These are phyloP conservation scores for Keqinozyma sinolaborantium DNA, from an alignment of 1,139 yeast species.

Conservation along the genomic window DNA sequence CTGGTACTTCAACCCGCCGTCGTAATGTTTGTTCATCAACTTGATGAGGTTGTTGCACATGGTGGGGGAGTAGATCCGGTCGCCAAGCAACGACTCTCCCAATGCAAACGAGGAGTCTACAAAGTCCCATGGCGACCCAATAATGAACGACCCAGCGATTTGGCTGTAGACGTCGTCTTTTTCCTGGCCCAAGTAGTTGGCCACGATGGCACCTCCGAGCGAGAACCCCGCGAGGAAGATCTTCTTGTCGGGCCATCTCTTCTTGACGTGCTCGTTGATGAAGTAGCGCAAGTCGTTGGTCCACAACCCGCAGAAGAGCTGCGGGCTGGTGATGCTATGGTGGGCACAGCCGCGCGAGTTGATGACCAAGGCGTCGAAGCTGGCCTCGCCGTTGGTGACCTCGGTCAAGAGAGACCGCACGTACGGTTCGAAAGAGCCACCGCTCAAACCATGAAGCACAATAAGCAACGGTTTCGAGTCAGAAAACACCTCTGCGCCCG, in stretches of 20 bases:
- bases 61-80: conserved; percentile 48
- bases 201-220: conserved; percentile 53
- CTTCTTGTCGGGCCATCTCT: conserved; percentile 47
- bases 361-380: conserved; percentile 52
- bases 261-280: conserved; percentile 42
- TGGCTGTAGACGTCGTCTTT: conserved; percentile 28
- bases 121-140: conserved; percentile 61
- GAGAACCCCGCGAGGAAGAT: conserved; percentile 54
- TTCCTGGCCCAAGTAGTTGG: conserved; percentile 57
- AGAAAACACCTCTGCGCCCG: conserved; percentile 23
- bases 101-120: conserved; percentile 43
- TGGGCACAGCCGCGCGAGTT: conserved; percentile 62
- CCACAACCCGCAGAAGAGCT: conserved; percentile 58
- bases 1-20: conserved; percentile 25
- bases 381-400: conserved; percentile 28
- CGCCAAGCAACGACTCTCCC: conserved; percentile 40
- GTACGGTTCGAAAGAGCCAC: conserved; percentile 61
- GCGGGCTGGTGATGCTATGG: conserved; percentile 56
- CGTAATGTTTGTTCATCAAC: conserved; percentile 41
- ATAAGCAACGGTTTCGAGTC: conserved; percentile 46
- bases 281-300: conserved; percentile 58
- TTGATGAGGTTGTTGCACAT: conserved; percentile 48
- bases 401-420: conserved; percentile 41
- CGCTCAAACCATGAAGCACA: conserved; percentile 58
- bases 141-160: conserved; percentile 46